A percentile compares a stretch with the other conserved stretches of the same genome.
Conservation (phyloP, 306 rosid genomes). For the Erythrophleum fordii region DNA sequence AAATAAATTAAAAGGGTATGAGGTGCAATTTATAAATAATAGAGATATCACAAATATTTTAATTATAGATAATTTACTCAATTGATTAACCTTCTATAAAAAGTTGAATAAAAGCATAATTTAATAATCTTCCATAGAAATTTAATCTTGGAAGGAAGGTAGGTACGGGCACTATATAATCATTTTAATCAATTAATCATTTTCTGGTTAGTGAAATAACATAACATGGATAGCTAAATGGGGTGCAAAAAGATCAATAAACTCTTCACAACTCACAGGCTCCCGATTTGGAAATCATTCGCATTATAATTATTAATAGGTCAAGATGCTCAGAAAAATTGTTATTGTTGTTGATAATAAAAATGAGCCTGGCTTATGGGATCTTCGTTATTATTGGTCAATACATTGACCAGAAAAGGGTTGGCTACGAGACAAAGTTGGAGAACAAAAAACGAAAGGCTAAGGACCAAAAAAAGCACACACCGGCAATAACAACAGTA, state of each 20-base stretch:
- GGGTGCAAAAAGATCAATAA: neutral
- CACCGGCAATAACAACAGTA: neutral
- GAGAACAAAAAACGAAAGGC: neutral
- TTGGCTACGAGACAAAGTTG: conserved; percentile 3
- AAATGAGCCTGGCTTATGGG: neutral
- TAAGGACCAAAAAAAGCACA: neutral
- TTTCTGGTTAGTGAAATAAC: neutral
- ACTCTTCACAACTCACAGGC: neutral
- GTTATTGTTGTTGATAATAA: neutral
- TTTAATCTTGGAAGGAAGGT: neutral
- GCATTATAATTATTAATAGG: neutral
- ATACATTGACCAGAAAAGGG: neutral
- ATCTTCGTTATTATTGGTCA: neutral
- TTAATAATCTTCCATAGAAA: neutral
- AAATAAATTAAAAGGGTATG: too few relatives aligned
- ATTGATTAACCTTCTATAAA: too few relatives aligned
- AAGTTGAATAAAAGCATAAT: too few relatives aligned
- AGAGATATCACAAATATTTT: too few relatives aligned
- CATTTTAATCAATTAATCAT: too few relatives aligned
- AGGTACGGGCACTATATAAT: too few relatives aligned
- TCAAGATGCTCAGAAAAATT: neutral
- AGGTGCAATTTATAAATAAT: too few relatives aligned
- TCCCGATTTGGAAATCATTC: neutral
- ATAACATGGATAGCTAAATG: neutral
- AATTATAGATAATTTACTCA: too few relatives aligned